Conservation (phyloP, 2,329 filamentous ascomycete genomes). For the Paraphaeosphaeria sporulosa region DNA sequence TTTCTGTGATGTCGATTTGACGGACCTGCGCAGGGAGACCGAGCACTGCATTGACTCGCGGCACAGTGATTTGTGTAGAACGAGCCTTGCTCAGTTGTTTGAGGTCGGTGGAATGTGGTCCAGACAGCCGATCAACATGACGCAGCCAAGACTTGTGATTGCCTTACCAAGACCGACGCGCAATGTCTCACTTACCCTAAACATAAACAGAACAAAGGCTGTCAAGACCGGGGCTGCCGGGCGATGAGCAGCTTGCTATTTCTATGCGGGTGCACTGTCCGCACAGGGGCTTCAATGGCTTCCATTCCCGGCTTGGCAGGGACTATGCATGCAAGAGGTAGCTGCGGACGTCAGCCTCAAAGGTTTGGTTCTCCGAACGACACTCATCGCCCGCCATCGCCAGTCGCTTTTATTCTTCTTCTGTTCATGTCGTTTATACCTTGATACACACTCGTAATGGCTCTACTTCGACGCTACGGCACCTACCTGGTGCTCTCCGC, state of each 20-base stretch:
- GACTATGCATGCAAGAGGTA: constrained; percentile 1
- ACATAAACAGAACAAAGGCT: neutral
- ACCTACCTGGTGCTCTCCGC: constrained; percentile 45
- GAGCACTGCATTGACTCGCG: neutral
- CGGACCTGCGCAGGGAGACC: no score
- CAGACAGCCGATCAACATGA: neutral
- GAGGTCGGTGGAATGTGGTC: neutral
- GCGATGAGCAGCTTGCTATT: neutral
- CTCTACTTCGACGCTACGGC: constrained; percentile 48
- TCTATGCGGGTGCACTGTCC: constrained; percentile 7
- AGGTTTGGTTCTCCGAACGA: constrained; percentile 8
- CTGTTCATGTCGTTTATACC: constrained; percentile 19
- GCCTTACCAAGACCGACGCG: neutral
- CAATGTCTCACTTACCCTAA: neutral
- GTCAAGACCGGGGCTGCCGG: neutral
- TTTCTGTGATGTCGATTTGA: neutral
- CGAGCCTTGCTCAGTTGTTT: neutral
- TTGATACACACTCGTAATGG: constrained; percentile 40
- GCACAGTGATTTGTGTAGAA: neutral
- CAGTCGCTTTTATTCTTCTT: constrained; percentile 15
- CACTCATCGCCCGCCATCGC: constrained; percentile 1
- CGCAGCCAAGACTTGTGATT: neutral
- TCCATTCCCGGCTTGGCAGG: constrained; percentile 20
- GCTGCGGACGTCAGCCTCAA: constrained; percentile 8
- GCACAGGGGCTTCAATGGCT: constrained; percentile 7